A percentile compares a stretch with the other conserved stretches of the same genome.
Conservation (phyloP, 1,284 basidiomycete species). For the Fomitopsis schrenkii region DNA sequence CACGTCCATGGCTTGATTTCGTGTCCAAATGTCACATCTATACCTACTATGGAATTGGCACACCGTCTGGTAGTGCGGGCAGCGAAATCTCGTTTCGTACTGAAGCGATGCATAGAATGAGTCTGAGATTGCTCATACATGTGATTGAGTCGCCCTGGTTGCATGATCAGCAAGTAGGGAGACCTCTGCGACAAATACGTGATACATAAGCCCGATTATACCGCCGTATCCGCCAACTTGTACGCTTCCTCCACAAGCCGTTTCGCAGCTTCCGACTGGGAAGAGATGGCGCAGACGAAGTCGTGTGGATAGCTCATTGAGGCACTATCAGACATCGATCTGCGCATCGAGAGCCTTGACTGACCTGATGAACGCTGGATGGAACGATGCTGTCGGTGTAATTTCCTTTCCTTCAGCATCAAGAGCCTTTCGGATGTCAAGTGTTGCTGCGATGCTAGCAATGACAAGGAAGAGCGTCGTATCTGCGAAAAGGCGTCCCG, state of each 20-base stretch:
- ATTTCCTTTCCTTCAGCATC: slow-evolving; percentile 2
- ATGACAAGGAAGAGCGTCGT: background rate
- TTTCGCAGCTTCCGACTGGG: background rate
- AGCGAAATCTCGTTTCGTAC: no score
- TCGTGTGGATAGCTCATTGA: background rate
- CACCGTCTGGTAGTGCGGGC: no score
- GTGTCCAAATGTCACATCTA: no score
- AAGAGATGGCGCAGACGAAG: background rate
- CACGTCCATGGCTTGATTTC: no score
- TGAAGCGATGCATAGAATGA: no score
- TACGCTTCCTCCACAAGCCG: background rate
- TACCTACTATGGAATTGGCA: no score
- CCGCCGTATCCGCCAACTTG: no score
- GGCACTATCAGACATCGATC: background rate
- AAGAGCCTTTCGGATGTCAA: background rate
- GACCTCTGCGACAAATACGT: no score
- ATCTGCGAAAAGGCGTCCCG: slow-evolving; percentile 2
- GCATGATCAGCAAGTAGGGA: no score
- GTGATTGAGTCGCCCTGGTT: no score
- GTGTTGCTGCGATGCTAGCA: slow-evolving; percentile 1
- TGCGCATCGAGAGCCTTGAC: background rate
- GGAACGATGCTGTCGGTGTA: background rate
- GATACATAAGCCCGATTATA: no score
- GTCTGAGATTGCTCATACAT: no score
- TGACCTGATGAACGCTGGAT: background rate